These are phyloP conservation scores for Zasmidium angulare DNA, from an alignment of 2,329 filamentous ascomycete genomes.

Conservation along the genomic window DNA sequence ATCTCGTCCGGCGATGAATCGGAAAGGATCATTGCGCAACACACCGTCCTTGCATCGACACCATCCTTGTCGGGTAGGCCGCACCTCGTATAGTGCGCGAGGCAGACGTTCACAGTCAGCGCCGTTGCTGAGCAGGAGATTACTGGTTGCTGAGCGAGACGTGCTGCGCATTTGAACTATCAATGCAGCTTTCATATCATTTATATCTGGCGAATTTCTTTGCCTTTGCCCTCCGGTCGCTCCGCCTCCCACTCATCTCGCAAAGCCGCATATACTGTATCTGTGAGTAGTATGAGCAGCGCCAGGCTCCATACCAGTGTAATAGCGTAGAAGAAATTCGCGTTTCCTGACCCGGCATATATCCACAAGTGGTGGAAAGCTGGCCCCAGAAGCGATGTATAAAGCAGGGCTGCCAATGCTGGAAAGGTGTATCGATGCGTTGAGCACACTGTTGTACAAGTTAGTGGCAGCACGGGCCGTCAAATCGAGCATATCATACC, in stretches of 20 bases:
- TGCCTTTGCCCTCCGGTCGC: slow-evolving; percentile 83
- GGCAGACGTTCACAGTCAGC: too few species aligned
- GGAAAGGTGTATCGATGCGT: slow-evolving; percentile 78
- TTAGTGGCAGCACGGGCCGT: slow-evolving; percentile 1
- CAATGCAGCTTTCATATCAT: neutral
- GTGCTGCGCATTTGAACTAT: too few species aligned
- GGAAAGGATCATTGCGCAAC: neutral
- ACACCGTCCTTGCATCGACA: neutral
- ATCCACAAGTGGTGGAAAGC: slow-evolving; percentile 98
- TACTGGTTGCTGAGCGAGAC: too few species aligned
- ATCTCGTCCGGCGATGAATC: neutral
- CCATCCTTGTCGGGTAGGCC: too few species aligned
- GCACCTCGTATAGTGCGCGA: too few species aligned
- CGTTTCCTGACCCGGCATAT: slow-evolving; percentile 94
- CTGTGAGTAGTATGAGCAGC: slow-evolving; percentile 80
- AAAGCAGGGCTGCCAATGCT: slow-evolving; percentile 76
- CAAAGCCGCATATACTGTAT: slow-evolving; percentile 82
- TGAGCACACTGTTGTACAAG: slow-evolving; percentile 62
- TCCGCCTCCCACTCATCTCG: slow-evolving; percentile 94
- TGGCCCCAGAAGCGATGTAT: slow-evolving; percentile 83
- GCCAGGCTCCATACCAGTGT: slow-evolving; percentile 97
- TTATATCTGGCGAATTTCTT: slow-evolving; percentile 76
- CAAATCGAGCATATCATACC: slow-evolving; percentile 49
- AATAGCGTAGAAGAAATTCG: slow-evolving; percentile 99
- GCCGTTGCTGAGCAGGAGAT: too few species aligned